Percentiles rank a stretch among this genome's conserved stretches.
Conservation (phyloP, 176 grass and related monocot species). For the Juncus effusus region DNA sequence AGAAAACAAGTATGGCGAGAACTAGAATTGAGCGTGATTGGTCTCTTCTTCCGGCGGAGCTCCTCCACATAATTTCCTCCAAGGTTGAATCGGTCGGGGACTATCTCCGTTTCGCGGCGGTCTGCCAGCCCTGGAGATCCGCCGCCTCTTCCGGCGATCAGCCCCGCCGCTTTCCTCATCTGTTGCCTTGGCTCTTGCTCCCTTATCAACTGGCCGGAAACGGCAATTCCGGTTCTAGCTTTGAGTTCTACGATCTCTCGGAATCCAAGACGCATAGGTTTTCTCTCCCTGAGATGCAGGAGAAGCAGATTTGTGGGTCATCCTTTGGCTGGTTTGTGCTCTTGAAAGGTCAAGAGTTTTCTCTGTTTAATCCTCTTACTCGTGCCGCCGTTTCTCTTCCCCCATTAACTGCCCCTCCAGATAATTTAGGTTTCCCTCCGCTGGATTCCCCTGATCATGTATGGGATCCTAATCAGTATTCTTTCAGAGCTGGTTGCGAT, state of each 20-base stretch:
- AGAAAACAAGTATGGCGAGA: too few relatives aligned
- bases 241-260: background rate
- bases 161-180: background rate
- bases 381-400: too few relatives aligned
- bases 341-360: background rate
- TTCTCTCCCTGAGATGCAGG: background rate
- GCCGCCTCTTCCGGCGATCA: background rate
- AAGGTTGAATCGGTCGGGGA: background rate
- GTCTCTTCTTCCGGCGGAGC: background rate
- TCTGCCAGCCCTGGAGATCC: too few relatives aligned
- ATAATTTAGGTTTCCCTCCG: background rate
- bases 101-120: too few relatives aligned
- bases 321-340: slow-evolving; percentile 1
- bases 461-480: background rate
- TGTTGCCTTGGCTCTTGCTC: background rate
- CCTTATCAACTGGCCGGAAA: background rate
- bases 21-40: background rate
- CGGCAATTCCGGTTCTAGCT: background rate
- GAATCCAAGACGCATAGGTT: background rate
- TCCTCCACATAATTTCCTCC: background rate
- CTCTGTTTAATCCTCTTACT: too few relatives aligned
- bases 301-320: background rate
- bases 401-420: background rate
- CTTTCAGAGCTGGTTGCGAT: background rate
- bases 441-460: background rate